Percentiles rank a stretch among this genome's conserved stretches.
phyloP scores from a whole-genome alignment of 371 early-diverging fungal species.

The Rhizopus delemar region DNA sequence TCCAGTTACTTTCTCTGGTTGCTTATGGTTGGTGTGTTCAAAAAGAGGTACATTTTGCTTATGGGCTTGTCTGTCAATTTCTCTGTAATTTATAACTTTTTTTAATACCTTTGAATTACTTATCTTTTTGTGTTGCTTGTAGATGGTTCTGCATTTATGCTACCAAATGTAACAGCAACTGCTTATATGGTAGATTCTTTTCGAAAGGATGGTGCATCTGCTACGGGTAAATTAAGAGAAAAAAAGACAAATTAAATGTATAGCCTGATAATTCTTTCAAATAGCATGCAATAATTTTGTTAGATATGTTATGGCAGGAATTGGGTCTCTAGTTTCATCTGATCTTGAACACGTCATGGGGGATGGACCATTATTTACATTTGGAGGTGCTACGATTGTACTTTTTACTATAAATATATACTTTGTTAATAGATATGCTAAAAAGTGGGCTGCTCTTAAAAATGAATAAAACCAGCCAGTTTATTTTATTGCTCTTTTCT shows the following conservation, averaged over 20 bases:
- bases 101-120: background rate
- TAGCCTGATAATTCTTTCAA: background rate
- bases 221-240: constrained; percentile 31
- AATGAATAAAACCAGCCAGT: background rate
- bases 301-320: constrained; percentile 43
- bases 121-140: background rate
- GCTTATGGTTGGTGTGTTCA: constrained; percentile 50
- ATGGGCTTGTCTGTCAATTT: constrained; percentile 39
- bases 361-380: constrained; percentile 32
- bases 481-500: no score
- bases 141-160: constrained; percentile 40
- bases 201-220: constrained; percentile 44
- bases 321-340: constrained; percentile 41
- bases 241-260: background rate
- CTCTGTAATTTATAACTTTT: constrained; percentile 26
- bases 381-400: constrained; percentile 28
- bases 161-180: constrained; percentile 39
- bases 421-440: constrained; percentile 22
- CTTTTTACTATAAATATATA: constrained; percentile 16
- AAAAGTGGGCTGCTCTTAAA: constrained; percentile 26
- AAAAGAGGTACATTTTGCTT: constrained; percentile 42
- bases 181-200: constrained; percentile 52
- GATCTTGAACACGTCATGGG: constrained; percentile 33
- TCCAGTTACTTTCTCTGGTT: constrained; percentile 24
- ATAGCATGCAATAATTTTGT: constrained; percentile 49